Evolutionary conservation across 306 rosid genomes (phyloP), one percentile per base, ranked within the genome.

Genomic region (Gleditsia sinensis): DNA sequence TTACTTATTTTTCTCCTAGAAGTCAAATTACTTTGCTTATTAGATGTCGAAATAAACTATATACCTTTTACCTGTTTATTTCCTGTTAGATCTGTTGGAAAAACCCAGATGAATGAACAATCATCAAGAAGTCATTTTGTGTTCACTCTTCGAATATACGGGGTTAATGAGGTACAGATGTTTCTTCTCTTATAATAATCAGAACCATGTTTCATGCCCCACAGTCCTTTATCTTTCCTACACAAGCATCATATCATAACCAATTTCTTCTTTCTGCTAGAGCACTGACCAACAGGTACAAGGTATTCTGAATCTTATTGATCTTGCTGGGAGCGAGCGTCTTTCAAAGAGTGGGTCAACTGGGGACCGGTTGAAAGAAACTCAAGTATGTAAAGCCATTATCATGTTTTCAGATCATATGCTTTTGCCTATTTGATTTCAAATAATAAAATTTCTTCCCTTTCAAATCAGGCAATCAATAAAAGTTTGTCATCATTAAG

Each of bases 321-420:
- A 94, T 91, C 99, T 94, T 86, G 98, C 99, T 39, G 99, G 99
- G 39, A 94, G 99, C 7, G 99, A 94, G 78, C 98, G 99, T 10
- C 99, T 94, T 78, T 88, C 98, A 10, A 94, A 92, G 84, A 94
- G 99, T 67, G 97, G 97, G 3, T 94, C 99, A 27, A 88, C 99
- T 0, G 99, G 99, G 14, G 97, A 92, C 40, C 89, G 99, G 73
- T 82, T 94, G 75, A 92, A 82, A 84, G 99, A 94, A 83, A 94
- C 99, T 74, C 99, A 94, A 69, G 99, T 94, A 93, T 67, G 80
- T 42, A 12, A 77, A 60, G 39, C 65, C 70, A 19, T 65, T 40
- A 49, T n/a, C n/a, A n/a, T 28, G 6, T 45, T 61, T 70, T 71
- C 12, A 24, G 30, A 27, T 51, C 34, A 46, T 49, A 36, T 55